A percentile compares a stretch with the other conserved stretches of the same genome.
Evolutionary conservation across 495 filamentous ascomycete species (phyloP).

Genomic region (Tetracladium setigerum): DNA sequence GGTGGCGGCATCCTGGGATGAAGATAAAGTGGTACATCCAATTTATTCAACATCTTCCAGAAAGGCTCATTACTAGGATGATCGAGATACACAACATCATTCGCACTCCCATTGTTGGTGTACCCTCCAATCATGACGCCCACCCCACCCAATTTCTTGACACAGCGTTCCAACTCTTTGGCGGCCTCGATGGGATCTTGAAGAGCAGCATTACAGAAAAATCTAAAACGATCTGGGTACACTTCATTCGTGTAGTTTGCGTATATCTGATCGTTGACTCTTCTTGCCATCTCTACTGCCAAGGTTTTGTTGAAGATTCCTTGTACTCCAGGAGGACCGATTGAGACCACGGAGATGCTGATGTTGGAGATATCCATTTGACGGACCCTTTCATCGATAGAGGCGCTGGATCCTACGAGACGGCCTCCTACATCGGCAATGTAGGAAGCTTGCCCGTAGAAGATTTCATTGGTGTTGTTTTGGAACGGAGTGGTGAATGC

Average conservation of each 20-base stretch:
- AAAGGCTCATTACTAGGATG: constrained; percentile 18
- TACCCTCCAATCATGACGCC: constrained; percentile 53
- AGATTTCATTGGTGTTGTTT: constrained; percentile 2
- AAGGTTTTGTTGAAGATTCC: constrained; percentile 5
- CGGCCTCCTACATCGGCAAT: neutral
- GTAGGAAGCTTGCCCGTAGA: neutral
- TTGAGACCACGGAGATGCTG: neutral
- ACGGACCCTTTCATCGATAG: neutral
- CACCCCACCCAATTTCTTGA: constrained; percentile 39
- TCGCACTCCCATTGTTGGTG: constrained; percentile 34
- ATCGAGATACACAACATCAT: constrained; percentile 29
- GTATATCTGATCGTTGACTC: constrained; percentile 2
- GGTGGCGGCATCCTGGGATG: constrained; percentile 42
- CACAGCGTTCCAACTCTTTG: constrained; percentile 40
- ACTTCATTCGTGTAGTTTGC: neutral
- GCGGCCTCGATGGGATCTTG: constrained; percentile 32
- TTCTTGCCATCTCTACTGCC: neutral
- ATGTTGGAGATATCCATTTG: constrained; percentile 3
- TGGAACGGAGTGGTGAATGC: constrained; percentile 5
- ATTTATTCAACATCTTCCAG: constrained; percentile 38
- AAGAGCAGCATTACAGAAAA: constrained; percentile 4
- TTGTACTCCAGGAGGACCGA: constrained; percentile 5
- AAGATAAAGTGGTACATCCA: constrained; percentile 52
- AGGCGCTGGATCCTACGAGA: too few relatives aligned
- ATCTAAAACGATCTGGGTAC: constrained; percentile 3